Conservation (phyloP, 768 basidiomycete species). For the Suillus bovinus region DNA sequence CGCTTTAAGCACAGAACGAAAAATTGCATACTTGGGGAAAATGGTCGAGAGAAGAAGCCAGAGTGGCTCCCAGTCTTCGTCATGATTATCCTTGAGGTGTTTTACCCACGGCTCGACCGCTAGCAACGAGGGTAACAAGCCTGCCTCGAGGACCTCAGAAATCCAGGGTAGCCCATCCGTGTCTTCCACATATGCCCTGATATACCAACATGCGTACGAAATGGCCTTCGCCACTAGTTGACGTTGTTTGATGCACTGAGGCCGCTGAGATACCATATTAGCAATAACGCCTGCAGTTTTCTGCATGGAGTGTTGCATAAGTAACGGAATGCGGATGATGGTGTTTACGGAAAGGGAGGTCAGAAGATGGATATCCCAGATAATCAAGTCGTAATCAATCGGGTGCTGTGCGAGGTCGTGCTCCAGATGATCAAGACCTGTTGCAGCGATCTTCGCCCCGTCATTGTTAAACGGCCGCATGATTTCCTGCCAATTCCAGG, state of each 20-base stretch:
- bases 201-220: conserved; percentile 32
- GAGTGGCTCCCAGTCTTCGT: conserved; percentile 32
- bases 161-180: conserved; percentile 29
- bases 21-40: conserved; percentile 30
- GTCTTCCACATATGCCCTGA: conserved; percentile 28
- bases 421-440: conserved; percentile 26
- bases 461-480: conserved; percentile 24
- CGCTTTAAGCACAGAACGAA: conserved; percentile 19
- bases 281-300: conserved; percentile 19
- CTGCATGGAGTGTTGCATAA: conserved; percentile 23
- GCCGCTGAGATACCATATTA: conserved; percentile 15
- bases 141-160: conserved; percentile 24
- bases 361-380: conserved; percentile 32
- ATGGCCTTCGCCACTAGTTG: conserved; percentile 24
- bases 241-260: conserved; percentile 4
- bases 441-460: conserved; percentile 18
- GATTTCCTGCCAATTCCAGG: conserved; percentile 30
- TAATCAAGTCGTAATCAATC: conserved; percentile 26
- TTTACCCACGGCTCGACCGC: conserved; percentile 28
- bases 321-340: conserved; percentile 23
- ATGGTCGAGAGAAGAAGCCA: conserved; percentile 24
- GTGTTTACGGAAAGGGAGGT: conserved; percentile 27
- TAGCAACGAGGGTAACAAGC: conserved; percentile 26
- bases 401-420: conserved; percentile 23
- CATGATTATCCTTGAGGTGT: conserved; percentile 17